Percentiles rank a stretch among this genome's conserved stretches.
Evolutionary conservation across 345 rosid species (phyloP).

Genomic region (Salix koriyanagi): DNA sequence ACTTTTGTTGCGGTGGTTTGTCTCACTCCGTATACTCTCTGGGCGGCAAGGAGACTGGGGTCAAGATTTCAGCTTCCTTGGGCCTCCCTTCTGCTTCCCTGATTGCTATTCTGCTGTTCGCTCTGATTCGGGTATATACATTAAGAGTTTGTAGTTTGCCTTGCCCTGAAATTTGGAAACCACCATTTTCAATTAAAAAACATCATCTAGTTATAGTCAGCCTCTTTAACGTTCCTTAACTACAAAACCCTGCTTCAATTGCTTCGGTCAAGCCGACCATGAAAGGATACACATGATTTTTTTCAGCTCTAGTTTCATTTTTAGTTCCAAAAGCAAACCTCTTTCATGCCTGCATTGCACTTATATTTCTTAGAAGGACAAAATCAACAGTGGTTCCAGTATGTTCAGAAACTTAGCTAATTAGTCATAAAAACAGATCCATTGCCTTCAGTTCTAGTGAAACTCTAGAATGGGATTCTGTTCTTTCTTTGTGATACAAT

Average conservation of each 20-base stretch:
- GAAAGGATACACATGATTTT: neutral
- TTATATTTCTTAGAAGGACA: neutral
- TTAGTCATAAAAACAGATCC: neutral
- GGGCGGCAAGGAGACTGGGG: slow-evolving; percentile 73
- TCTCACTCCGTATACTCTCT: slow-evolving; percentile 73
- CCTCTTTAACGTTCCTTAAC: neutral
- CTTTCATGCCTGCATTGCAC: neutral
- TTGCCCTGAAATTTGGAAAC: neutral
- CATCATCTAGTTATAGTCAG: neutral
- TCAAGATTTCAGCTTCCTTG: slow-evolving; percentile 74
- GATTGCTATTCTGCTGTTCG: slow-evolving; percentile 50
- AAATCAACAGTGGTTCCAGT: neutral
- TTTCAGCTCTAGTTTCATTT: neutral
- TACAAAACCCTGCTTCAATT: neutral
- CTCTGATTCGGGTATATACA: slow-evolving; percentile 57
- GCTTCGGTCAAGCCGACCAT: neutral
- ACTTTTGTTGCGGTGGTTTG: slow-evolving; percentile 51
- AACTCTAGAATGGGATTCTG: neutral
- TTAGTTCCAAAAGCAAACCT: neutral
- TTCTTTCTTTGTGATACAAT: slow-evolving; percentile 47
- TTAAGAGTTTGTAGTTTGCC: neutral
- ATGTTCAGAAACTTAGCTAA: neutral
- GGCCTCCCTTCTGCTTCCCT: slow-evolving; percentile 67
- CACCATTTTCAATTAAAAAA: neutral
- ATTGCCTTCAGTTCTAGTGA: neutral